Evolutionary conservation across 2,329 filamentous ascomycete species (phyloP), one percentile per base, ranked within the genome.

Genomic region (Bipolaris cookei): DNA sequence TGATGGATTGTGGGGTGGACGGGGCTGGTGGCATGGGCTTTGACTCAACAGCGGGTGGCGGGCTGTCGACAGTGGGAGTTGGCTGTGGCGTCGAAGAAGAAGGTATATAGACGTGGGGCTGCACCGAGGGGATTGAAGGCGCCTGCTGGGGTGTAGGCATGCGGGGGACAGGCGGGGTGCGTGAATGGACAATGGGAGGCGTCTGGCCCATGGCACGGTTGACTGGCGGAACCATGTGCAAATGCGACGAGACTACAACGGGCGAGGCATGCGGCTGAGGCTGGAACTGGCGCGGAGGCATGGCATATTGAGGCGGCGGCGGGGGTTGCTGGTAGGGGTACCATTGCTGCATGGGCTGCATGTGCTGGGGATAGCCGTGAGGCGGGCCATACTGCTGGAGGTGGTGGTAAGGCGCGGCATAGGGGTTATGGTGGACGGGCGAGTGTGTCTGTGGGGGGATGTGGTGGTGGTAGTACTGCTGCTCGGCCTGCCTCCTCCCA

Each of bases 181-280:
- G 69, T 18, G 74, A 71, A 63, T 76, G 67, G 51, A 65, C 71
- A 59, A 77, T 70, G 54, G 74, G 74, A 20, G 74, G 75, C 39
- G 76, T 75, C 51, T 76, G 72, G 10, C 68, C 71, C 52, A 75
- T 63, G 34, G 72, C 63, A 56, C 75, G 77, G 60, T 75, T 78
- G 62, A 77, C 72, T 13, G 75, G 76, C 23, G 75, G 70, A 79
- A 73, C 75, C 63, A 70, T 72, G 67, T 79, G 77, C 39, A 75
- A 77, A 54, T 80, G 77, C 30, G 79, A 81, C 42, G 78, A 80
- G 16, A 81, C 79, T 21, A 81, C 77, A 45, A 81, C 74, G 8
- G 79, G 79, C 49, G 78, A 79, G n/a, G 59, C 69, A 49, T 77
- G 75, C 20, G 72, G 72, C 60, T 72, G 74, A 18, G 72, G 72